phyloP scores from a whole-genome alignment of 2,329 filamentous ascomycete genomes.

The Lasiodiplodia sp. region DNA sequence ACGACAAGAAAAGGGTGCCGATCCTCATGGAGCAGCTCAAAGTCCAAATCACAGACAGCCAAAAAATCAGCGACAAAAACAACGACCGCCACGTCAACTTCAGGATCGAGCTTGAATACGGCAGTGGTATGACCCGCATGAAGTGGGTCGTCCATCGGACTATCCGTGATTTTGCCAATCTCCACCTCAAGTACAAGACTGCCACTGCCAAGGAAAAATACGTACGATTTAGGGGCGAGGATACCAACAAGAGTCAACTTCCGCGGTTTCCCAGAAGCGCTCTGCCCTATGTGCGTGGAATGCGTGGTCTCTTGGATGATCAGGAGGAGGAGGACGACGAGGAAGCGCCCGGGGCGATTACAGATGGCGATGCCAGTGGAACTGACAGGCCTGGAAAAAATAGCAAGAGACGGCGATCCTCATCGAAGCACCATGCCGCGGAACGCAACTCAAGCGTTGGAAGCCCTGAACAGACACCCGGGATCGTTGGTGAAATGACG shows the following conservation, averaged over 20 bases:
- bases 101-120: conserved; percentile 92
- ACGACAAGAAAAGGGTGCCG: conserved; percentile 92
- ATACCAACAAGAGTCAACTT: conserved; percentile 73
- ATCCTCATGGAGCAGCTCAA: conserved; percentile 95
- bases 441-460: conserved; percentile 64
- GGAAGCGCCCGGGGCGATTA: conserved; percentile 63
- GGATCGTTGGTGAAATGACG: conserved; percentile 37
- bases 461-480: conserved; percentile 39
- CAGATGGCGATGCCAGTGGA: conserved; percentile 73
- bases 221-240: conserved; percentile 72
- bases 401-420: conserved; percentile 47
- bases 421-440: conserved; percentile 64
- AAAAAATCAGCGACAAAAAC: conserved; percentile 66
- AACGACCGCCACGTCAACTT: conserved; percentile 82
- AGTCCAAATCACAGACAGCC: conserved; percentile 82
- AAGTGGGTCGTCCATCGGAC: conserved; percentile 92
- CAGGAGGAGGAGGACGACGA: conserved; percentile 81
- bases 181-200: conserved; percentile 93
- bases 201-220: conserved; percentile 85
- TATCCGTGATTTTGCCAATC: conserved; percentile 86
- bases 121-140: conserved; percentile 94
- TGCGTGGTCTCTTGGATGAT: conserved; percentile 68
- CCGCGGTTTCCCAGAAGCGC: conserved; percentile 89
- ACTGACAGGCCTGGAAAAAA: conserved; percentile 64
- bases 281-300: conserved; percentile 86